Percentiles rank a stretch among this genome's conserved stretches.
Conservation (phyloP, 2,329 filamentous ascomycete genomes). For the Dichotomopilus funicola region DNA sequence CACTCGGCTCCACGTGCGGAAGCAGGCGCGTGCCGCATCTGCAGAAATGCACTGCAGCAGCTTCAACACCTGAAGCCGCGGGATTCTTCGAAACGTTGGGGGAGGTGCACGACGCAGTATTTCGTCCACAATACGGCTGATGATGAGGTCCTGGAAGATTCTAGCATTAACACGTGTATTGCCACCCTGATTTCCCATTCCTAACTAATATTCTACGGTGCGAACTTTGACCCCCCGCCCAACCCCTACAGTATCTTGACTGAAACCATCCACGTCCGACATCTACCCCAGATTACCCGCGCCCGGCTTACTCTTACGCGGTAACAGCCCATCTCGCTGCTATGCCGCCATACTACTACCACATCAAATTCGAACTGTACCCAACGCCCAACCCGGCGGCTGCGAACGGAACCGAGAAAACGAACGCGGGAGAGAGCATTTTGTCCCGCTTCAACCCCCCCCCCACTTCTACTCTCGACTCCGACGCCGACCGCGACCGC, state of each 20-base stretch:
- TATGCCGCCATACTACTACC: conserved; percentile 60
- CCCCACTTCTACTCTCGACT: neutral
- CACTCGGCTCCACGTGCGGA: too few species aligned
- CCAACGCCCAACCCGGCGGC: conserved; percentile 35
- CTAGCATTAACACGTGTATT: conserved; percentile 14
- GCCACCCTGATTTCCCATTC: conserved; percentile 12
- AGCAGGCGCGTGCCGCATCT: neutral
- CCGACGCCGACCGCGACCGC: conserved; percentile 17
- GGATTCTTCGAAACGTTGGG: neutral
- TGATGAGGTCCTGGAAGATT: neutral
- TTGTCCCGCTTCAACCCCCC: too few species aligned
- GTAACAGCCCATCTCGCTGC: conserved; percentile 21
- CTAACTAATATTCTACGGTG: neutral
- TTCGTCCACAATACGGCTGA: neutral
- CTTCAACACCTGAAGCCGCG: neutral
- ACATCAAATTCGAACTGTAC: conserved; percentile 62
- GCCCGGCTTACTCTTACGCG: too few species aligned
- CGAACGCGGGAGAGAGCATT: too few species aligned
- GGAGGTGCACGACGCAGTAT: neutral
- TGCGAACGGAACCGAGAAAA: too few species aligned
- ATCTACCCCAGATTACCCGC: too few species aligned
- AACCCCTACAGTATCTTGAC: too few species aligned
- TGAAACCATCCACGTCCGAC: too few species aligned
- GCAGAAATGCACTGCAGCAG: neutral
- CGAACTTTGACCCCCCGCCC: neutral